Evolutionary conservation across 768 basidiomycete species (phyloP), one percentile per base, ranked within the genome.

Genomic region (Trametes coccinea): DNA sequence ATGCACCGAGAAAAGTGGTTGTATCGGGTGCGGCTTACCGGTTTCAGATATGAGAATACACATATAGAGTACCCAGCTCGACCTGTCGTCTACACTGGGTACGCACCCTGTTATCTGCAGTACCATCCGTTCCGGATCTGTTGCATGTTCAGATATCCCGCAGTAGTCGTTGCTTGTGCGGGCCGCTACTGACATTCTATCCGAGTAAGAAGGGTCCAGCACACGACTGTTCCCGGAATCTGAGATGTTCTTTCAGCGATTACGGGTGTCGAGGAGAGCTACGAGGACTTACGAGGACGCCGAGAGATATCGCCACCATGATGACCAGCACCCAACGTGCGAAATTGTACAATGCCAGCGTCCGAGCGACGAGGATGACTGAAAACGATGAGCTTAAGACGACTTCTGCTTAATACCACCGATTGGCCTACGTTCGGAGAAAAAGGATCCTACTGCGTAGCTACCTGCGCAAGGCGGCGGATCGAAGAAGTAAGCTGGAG

Each of bases 321-420:
- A 41, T 5, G 29, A 14, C 17, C 2, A 48, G 13, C n/a, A 59
- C 41, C 39, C 27, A 43, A 5, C 9, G 40, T 1, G 27, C 27
- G 49, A 59, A 59, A 4, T 52, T 40, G 49, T 59, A 52, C 16
- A 59, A 14, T 30, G 57, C 57, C 22, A 59, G 49, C 16, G 57
- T 59, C 37, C 57, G 39, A 11, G 50, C 57, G 6, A 59, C 49
- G 1, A 59, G 17, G 30, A 59, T 59, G 1, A 33, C 57, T 59
- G 39, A 14, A 22, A 22, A 22, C 22, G 22, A 22, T 22, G 22
- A 22, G 22, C 22, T 22, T 22, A 22, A 22, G 22, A 22, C 22
- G 22, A 22, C 22, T 22, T 22, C 22, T 22, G 22, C 22, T 22
- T 22, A 22, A 22, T 22, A 22, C 22, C 22, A 22, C 22, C 22